These are phyloP conservation scores for Kokia cookei DNA, from an alignment of 441 rosid genomes.

Conservation along the genomic window DNA sequence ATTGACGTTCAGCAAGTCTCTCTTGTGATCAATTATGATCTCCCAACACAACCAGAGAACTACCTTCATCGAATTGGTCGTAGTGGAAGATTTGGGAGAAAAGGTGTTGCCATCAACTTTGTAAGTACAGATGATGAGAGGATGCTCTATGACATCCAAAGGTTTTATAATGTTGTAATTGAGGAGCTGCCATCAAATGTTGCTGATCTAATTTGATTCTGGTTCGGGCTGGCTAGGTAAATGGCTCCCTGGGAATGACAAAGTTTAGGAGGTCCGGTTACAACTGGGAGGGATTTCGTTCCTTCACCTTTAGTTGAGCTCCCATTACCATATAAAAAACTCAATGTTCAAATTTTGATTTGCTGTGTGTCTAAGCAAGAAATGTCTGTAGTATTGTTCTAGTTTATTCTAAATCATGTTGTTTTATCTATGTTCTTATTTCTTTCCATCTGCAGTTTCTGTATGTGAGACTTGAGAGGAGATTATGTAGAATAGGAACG, in stretches of 20 bases:
- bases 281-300: neutral
- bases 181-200: constrained; percentile 73
- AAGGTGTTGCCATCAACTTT: constrained; percentile 73
- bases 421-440: neutral
- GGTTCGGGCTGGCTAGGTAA: constrained; percentile 1
- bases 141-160: constrained; percentile 76
- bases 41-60: constrained; percentile 80
- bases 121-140: constrained; percentile 66
- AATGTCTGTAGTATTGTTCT: neutral
- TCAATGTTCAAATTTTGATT: constrained; percentile 11
- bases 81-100: constrained; percentile 74
- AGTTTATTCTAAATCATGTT: constrained; percentile 6
- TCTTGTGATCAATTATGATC: constrained; percentile 63
- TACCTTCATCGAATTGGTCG: constrained; percentile 81
- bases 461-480: neutral
- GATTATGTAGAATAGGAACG: constrained; percentile 7
- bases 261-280: neutral
- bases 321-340: constrained; percentile 6
- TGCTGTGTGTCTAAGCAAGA: neutral
- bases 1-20: constrained; percentile 85
- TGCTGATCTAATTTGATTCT: constrained; percentile 59
- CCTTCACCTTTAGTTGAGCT: constrained; percentile 4
- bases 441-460: constrained; percentile 2
- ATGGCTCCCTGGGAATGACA: constrained; percentile 4
- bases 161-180: constrained; percentile 59